These are phyloP conservation scores for Aspergillus bridgeri DNA, from an alignment of 495 filamentous ascomycete genomes.

Conservation along the genomic window DNA sequence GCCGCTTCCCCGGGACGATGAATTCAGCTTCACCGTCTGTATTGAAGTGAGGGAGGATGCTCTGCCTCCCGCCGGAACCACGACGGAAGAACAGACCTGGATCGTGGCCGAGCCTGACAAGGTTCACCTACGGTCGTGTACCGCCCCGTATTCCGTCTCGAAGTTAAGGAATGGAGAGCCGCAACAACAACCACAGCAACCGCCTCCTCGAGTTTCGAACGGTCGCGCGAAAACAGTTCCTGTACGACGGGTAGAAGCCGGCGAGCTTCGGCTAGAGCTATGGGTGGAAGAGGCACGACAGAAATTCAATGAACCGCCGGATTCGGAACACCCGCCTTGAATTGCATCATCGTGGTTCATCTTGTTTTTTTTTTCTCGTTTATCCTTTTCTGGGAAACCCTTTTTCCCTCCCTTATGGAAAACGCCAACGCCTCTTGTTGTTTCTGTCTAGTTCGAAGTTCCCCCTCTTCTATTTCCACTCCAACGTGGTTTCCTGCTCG, in stretches of 20 bases:
- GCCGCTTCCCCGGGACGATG: conserved; percentile 60
- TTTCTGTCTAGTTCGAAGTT: conserved; percentile 3
- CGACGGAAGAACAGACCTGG: conserved; percentile 51
- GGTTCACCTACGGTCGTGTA: conserved; percentile 44
- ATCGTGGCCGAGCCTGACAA: conserved; percentile 52
- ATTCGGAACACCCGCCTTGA: conserved; percentile 42
- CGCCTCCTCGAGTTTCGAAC: conserved; percentile 39
- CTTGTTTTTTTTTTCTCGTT: conserved; percentile 17
- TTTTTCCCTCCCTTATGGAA: conserved; percentile 15
- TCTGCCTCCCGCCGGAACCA: conserved; percentile 67
- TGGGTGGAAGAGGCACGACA: conserved; percentile 56
- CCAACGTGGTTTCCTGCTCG: conserved; percentile 14
- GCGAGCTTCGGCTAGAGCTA: conserved; percentile 51
- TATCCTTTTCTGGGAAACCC: neutral
- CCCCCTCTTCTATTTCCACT: conserved; percentile 7
- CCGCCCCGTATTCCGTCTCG: conserved; percentile 45
- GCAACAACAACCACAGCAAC: conserved; percentile 30
- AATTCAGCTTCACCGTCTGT: conserved; percentile 81
- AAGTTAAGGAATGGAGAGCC: conserved; percentile 38
- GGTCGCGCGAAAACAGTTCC: conserved; percentile 50
- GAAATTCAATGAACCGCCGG: conserved; percentile 51
- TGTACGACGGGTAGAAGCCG: conserved; percentile 51
- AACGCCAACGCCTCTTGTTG: neutral
- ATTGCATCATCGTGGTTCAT: conserved; percentile 16
- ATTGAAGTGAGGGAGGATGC: conserved; percentile 77